phyloP scores from a whole-genome alignment of 2,329 filamentous ascomycete species.

The Fusarium haematococcum region DNA sequence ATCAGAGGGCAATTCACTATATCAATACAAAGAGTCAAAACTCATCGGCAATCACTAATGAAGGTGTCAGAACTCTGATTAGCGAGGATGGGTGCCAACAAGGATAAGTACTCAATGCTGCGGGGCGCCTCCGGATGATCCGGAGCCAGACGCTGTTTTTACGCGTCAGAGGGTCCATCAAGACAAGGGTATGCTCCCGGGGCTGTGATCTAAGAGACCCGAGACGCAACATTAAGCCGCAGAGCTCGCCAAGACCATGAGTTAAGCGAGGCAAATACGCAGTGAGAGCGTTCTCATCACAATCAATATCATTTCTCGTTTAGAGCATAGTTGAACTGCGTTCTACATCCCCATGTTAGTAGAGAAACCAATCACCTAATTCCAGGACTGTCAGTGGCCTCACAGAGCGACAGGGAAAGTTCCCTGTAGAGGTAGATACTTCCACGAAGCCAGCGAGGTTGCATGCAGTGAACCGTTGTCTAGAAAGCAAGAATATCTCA shows the following conservation, averaged over 20 bases:
- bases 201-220: neutral
- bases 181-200: neutral
- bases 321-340: neutral
- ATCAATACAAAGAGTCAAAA: neutral
- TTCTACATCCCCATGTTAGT: neutral
- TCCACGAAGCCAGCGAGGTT: neutral
- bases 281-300: neutral
- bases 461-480: neutral
- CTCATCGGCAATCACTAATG: neutral
- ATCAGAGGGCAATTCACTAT: neutral
- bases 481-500: neutral
- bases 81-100: neutral
- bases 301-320: neutral
- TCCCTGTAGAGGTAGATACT: neutral
- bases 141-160: neutral
- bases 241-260: neutral
- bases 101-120: neutral
- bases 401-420: neutral
- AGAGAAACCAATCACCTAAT: neutral
- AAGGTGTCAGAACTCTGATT: neutral
- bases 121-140: neutral
- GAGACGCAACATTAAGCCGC: neutral
- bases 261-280: neutral
- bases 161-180: neutral
- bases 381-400: neutral